phyloP scores from a whole-genome alignment of 2,329 filamentous ascomycete genomes.

The Chaetomiaceae sp. region DNA sequence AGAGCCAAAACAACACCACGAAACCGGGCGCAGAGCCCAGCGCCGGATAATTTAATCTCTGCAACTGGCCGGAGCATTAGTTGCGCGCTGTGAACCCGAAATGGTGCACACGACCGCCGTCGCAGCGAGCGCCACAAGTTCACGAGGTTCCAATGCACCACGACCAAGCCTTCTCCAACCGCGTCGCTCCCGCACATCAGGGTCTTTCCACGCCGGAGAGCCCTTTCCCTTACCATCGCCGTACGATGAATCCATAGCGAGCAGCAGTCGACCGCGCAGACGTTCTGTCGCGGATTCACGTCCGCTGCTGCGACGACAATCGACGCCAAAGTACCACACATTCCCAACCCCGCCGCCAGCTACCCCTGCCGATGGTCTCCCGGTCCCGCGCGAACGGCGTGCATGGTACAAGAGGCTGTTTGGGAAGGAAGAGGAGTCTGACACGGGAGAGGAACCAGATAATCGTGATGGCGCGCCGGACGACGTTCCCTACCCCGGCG shows the following conservation, averaged over 20 bases:
- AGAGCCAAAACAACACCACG: too few species aligned
- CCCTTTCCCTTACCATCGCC: constrained; percentile 39
- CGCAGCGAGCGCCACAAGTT: constrained; percentile 12
- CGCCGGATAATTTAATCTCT: background rate
- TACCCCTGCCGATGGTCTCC: constrained; percentile 47
- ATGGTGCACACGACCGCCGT: constrained; percentile 12
- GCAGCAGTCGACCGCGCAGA: constrained; percentile 16
- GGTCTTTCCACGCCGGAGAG: constrained; percentile 50
- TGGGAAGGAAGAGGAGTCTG: constrained; percentile 25
- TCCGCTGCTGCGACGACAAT: constrained; percentile 34
- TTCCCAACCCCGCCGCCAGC: constrained; percentile 72
- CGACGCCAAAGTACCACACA: constrained; percentile 67
- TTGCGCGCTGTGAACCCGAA: background rate
- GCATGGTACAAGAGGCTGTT: constrained; percentile 30
- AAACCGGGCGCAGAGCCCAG: too few species aligned
- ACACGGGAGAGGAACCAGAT: background rate
- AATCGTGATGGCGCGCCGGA: constrained; percentile 21
- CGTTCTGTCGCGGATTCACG: constrained; percentile 17
- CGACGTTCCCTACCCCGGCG: background rate
- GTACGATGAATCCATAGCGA: constrained; percentile 22
- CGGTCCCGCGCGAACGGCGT: constrained; percentile 24
- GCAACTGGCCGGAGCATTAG: background rate
- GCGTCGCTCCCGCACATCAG: constrained; percentile 33
- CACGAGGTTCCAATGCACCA: constrained; percentile 8
- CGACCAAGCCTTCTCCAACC: constrained; percentile 15